Conservation (phyloP, 2,329 filamentous ascomycete genomes). For the Botrytis elliptica region DNA sequence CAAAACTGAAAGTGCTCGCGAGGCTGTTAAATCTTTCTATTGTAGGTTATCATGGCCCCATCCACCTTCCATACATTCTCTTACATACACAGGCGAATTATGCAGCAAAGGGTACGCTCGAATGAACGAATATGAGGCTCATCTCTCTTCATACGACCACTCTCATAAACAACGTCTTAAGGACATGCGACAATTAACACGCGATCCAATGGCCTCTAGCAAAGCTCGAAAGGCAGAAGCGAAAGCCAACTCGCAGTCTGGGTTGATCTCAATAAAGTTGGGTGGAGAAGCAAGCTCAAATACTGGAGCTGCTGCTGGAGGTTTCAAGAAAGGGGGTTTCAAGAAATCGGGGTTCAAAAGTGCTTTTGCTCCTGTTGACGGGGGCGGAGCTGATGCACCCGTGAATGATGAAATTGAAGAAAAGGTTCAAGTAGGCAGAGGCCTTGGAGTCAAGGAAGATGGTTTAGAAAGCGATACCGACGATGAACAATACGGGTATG, state of each 20-base stretch:
- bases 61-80: conserved; percentile 6
- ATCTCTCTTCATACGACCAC: conserved; percentile 93
- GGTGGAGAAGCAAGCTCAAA: conserved; percentile 42
- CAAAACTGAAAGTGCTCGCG: conserved; percentile 63
- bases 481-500: conserved; percentile 48
- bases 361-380: conserved; percentile 59
- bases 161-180: conserved; percentile 87
- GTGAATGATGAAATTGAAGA: conserved; percentile 39
- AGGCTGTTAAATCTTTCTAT: conserved; percentile 77
- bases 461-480: conserved; percentile 57
- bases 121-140: conserved; percentile 94
- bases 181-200: conserved; percentile 82
- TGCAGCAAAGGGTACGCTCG: conserved; percentile 94
- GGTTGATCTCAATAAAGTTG: conserved; percentile 66
- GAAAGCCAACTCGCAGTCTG: conserved; percentile 59
- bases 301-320: conserved; percentile 38
- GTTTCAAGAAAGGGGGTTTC: conserved; percentile 69
- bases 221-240: conserved; percentile 69
- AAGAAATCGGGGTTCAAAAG: conserved; percentile 84
- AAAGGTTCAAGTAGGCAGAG: conserved; percentile 21
- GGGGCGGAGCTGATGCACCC: conserved; percentile 45
- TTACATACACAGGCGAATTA: conserved; percentile 55
- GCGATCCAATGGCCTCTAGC: conserved; percentile 64
- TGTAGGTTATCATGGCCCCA: conserved; percentile 45
- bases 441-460: conserved; percentile 41